phyloP scores from a whole-genome alignment of 345 rosid species.

The Eucalyptus albens region DNA sequence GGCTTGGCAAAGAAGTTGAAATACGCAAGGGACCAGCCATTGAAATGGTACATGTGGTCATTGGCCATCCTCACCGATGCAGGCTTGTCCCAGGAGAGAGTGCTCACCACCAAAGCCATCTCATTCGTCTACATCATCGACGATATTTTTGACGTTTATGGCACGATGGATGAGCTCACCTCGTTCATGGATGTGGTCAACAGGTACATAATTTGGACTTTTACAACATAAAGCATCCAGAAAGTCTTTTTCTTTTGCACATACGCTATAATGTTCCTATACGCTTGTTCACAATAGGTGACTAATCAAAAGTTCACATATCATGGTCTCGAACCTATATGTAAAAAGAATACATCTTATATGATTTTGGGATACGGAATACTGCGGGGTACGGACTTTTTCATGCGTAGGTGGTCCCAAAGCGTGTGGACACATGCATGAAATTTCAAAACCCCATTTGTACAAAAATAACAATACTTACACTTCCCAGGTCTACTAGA shows the following conservation, averaged over 20 bases:
- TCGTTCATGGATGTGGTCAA: neutral
- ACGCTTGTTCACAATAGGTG: neutral
- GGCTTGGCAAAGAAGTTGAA: neutral
- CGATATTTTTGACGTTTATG: slow-evolving; percentile 1
- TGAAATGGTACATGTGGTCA: slow-evolving; percentile 6
- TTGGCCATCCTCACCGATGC: neutral
- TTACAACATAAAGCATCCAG: neutral
- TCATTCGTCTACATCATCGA: neutral
- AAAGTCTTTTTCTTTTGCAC: neutral
- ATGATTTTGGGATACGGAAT: neutral
- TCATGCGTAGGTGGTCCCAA: neutral
- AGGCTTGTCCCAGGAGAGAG: neutral
- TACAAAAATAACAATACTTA: neutral
- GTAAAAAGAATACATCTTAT: neutral
- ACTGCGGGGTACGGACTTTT: neutral
- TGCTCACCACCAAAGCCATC: neutral
- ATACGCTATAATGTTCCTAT: neutral
- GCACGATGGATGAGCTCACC: neutral
- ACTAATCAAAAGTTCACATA: neutral
- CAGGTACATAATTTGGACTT: neutral
- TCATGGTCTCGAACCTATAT: neutral
- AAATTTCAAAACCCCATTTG: neutral
- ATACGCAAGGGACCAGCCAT: neutral
- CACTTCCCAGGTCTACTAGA: neutral
- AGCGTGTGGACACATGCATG: neutral